Percentiles rank a stretch among this genome's conserved stretches.
Conservation (phyloP, 2,329 filamentous ascomycete species). For the Ophiosphaerella herpotricha region DNA sequence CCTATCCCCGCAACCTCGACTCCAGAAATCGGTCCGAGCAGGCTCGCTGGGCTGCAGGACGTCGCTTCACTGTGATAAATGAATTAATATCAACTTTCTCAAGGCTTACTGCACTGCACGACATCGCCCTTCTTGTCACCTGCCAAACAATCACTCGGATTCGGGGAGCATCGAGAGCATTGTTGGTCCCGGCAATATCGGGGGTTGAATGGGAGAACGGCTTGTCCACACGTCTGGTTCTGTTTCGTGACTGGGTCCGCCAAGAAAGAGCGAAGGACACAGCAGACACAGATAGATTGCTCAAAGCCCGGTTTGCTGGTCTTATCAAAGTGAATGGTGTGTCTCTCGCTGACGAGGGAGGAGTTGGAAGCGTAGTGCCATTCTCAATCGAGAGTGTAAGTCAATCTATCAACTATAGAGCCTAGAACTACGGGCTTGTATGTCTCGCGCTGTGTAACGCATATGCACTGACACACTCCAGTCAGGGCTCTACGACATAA, state of each 20-base stretch:
- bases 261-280: conserved; percentile 32
- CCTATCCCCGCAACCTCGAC: conserved; percentile 67
- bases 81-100: conserved; percentile 65
- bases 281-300: conserved; percentile 35
- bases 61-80: conserved; percentile 66
- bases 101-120: conserved; percentile 73
- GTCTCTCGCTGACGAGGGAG: conserved; percentile 46
- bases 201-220: conserved; percentile 80
- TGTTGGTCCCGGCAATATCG: conserved; percentile 75
- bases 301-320: conserved; percentile 48
- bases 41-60: conserved; percentile 54
- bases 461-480: conserved; percentile 30
- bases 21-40: conserved; percentile 50
- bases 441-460: conserved; percentile 12
- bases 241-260: conserved; percentile 73
- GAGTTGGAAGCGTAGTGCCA: conserved; percentile 57
- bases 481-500: conserved; percentile 40
- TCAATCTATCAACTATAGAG: conserved; percentile 37
- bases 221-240: conserved; percentile 71
- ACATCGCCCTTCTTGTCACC: conserved; percentile 74
- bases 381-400: conserved; percentile 53
- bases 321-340: conserved; percentile 52
- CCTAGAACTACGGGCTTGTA: conserved; percentile 26
- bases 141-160: conserved; percentile 85
- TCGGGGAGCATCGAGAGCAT: conserved; percentile 67